Conservation (phyloP, 2,329 filamentous ascomycete genomes). For the Xylariaceae sp. region DNA sequence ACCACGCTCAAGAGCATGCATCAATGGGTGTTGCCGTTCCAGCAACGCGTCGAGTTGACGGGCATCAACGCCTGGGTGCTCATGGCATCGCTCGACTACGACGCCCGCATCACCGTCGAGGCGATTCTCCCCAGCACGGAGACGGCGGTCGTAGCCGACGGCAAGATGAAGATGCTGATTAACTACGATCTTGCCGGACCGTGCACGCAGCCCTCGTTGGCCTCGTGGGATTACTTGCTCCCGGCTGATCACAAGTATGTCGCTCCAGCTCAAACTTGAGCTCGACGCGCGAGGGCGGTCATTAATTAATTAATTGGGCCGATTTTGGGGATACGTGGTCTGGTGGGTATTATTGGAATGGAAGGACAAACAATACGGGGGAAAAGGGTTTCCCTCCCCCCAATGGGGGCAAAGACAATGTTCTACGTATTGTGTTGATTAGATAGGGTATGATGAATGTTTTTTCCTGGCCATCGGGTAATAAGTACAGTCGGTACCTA, state of each 20-base stretch:
- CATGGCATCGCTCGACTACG: constrained; percentile 25
- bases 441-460: too few species aligned
- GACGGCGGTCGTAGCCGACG: constrained; percentile 19
- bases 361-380: too few species aligned
- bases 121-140: constrained; percentile 10
- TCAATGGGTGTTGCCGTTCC: constrained; percentile 25
- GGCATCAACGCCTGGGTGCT: constrained; percentile 28
- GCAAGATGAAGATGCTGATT: constrained; percentile 10
- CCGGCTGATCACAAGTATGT: neutral
- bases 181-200: constrained; percentile 22
- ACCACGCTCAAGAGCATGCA: constrained; percentile 15
- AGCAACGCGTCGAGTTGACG: constrained; percentile 26
- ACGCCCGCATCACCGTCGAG: constrained; percentile 28
- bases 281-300: neutral
- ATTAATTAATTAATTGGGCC: neutral
- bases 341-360: too few species aligned
- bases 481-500: too few species aligned
- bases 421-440: too few species aligned
- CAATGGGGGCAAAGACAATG: too few species aligned
- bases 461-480: too few species aligned
- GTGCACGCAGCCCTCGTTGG: constrained; percentile 1
- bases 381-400: too few species aligned
- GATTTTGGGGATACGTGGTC: neutral
- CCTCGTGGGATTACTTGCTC: constrained; percentile 11
- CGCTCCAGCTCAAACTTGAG: neutral